Percentiles rank a stretch among this genome's conserved stretches.
Conservation (phyloP, 352 stramenopile species). For the Hyaloperonospora brassicae region DNA sequence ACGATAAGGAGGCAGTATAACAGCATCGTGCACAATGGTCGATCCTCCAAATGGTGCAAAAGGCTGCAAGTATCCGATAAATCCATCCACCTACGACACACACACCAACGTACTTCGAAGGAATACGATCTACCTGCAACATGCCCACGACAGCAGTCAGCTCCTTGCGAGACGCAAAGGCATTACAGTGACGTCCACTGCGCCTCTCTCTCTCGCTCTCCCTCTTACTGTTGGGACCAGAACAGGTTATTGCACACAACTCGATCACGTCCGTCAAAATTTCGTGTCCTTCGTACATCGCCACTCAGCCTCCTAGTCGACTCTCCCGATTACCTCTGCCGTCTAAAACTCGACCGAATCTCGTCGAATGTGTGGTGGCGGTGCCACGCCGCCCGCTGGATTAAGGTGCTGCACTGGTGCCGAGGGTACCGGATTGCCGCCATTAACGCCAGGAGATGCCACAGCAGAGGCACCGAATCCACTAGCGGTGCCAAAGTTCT, state of each 20-base stretch:
- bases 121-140: constrained; percentile 1
- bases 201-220: too few species aligned
- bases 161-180: too few species aligned
- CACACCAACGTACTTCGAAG: constrained; percentile 4
- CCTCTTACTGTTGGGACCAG: too few species aligned
- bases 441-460: neutral
- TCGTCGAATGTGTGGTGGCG: constrained; percentile 24
- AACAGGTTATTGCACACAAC: neutral
- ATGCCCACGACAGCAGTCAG: neutral
- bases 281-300: constrained; percentile 13
- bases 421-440: constrained; percentile 13
- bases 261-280: neutral
- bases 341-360: constrained; percentile 37
- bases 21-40: too few species aligned
- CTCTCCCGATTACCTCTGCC: neutral
- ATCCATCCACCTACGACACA: neutral
- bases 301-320: constrained; percentile 3
- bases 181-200: too few species aligned
- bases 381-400: constrained; percentile 17
- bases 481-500: constrained; percentile 14
- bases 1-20: too few species aligned
- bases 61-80: too few species aligned
- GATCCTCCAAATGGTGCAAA: too few species aligned
- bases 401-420: constrained; percentile 16
- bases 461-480: constrained; percentile 10